Evolutionary conservation across 495 filamentous ascomycete species (phyloP).

Genomic region (Glonium stellatum): DNA sequence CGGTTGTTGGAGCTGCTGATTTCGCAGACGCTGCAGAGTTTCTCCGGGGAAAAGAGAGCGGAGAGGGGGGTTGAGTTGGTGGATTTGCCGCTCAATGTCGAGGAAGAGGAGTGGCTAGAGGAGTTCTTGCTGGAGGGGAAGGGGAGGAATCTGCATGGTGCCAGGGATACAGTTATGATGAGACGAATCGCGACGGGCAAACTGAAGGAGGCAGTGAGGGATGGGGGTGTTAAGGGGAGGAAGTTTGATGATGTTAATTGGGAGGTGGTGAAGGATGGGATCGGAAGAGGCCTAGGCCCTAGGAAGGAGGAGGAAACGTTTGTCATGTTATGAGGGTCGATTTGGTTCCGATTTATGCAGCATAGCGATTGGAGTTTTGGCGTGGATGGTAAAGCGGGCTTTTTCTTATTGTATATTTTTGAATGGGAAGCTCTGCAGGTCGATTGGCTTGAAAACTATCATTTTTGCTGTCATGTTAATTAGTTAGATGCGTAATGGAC

Average conservation of each 20-base stretch:
- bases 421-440: no score
- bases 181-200: conserved; percentile 54
- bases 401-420: no score
- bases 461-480: no score
- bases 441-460: no score
- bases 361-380: conserved; percentile 3
- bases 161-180: conserved; percentile 65
- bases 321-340: conserved; percentile 10
- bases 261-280: conserved; percentile 32
- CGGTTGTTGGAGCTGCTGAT: conserved; percentile 62
- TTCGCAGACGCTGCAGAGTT: conserved; percentile 49
- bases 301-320: conserved; percentile 12
- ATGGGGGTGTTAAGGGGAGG: conserved; percentile 37
- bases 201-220: conserved; percentile 29
- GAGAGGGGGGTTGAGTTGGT: conserved; percentile 60
- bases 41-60: conserved; percentile 42
- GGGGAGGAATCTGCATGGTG: conserved; percentile 52
- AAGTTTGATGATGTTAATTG: conserved; percentile 50
- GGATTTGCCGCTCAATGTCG: conserved; percentile 57
- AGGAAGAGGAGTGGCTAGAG: conserved; percentile 69
- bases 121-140: conserved; percentile 55
- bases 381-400: no score
- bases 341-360: not conserved
- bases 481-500: no score
- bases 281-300: conserved; percentile 20